A percentile compares a stretch with the other conserved stretches of the same genome.
phyloP scores from a whole-genome alignment of 2,329 filamentous ascomycete species.

The Conoideocrella luteorostrata region DNA sequence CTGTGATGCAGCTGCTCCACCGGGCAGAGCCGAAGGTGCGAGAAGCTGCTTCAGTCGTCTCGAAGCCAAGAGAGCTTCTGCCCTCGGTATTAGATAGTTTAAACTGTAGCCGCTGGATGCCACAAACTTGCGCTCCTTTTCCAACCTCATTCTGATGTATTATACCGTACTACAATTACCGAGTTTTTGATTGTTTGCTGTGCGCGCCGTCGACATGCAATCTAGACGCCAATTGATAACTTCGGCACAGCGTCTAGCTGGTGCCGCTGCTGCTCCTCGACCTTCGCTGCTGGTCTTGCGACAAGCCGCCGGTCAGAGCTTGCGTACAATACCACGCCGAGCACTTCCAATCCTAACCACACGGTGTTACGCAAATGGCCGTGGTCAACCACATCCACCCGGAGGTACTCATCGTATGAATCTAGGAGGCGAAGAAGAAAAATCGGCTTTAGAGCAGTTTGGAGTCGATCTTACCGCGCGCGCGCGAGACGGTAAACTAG shows the following conservation, averaged over 20 bases:
- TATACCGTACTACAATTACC: no score
- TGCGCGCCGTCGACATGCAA: constrained; percentile 28
- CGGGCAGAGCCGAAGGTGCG: constrained; percentile 28
- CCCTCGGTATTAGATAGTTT: constrained; percentile 14
- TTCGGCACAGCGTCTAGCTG: constrained; percentile 31
- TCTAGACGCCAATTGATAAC: constrained; percentile 33
- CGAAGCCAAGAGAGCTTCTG: constrained; percentile 1
- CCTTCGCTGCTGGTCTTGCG: constrained; percentile 22
- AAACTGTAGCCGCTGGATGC: neutral
- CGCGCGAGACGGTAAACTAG: constrained; percentile 82
- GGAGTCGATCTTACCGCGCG: constrained; percentile 83
- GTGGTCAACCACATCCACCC: constrained; percentile 79
- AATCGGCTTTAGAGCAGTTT: constrained; percentile 83
- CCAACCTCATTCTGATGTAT: constrained; percentile 7
- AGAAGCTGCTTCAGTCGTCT: constrained; percentile 30
- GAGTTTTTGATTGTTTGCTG: neutral
- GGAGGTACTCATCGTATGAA: constrained; percentile 95
- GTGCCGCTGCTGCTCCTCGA: constrained; percentile 22
- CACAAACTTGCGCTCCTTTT: neutral
- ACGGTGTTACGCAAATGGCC: constrained; percentile 60
- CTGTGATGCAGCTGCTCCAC: neutral
- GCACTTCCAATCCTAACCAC: constrained; percentile 33
- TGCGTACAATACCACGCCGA: constrained; percentile 16
- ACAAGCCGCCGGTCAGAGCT: constrained; percentile 15
- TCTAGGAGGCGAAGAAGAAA: constrained; percentile 67